Conservation (phyloP, 2,329 filamentous ascomycete species). For the Apiospora marii region DNA sequence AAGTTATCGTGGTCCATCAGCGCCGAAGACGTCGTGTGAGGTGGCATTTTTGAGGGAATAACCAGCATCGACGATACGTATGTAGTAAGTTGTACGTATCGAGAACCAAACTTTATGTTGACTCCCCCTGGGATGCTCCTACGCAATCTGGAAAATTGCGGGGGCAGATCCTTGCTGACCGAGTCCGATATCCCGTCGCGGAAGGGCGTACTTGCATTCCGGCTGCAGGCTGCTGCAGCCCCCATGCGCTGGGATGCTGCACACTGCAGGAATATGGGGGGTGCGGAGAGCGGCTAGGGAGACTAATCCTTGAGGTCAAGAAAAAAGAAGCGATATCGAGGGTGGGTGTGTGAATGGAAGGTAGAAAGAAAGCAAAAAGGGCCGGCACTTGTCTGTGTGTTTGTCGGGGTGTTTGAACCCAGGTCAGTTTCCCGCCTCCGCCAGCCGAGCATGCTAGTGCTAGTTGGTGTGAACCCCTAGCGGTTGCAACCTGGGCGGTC, state of each 20-base stretch:
- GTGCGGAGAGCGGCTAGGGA: conserved; percentile 4
- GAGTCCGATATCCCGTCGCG: conserved; percentile 22
- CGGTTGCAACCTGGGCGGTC: conserved; percentile 1
- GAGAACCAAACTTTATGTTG: not conserved
- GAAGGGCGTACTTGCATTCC: conserved; percentile 19
- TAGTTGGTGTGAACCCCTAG: not conserved
- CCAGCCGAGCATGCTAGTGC: not conserved
- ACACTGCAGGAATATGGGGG: not conserved
- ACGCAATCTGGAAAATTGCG: conserved; percentile 5
- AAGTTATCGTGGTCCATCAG: not conserved
- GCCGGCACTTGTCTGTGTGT: not conserved
- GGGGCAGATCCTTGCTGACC: conserved; percentile 16
- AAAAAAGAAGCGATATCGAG: not conserved
- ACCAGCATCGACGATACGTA: not conserved
- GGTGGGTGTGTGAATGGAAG: not conserved
- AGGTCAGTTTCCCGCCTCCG: not conserved
- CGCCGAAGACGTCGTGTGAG: not conserved
- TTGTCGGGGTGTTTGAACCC: not conserved
- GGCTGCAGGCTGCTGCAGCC: not conserved
- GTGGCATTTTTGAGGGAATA: conserved; percentile 8
- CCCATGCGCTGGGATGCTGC: not conserved
- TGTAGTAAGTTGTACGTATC: not conserved
- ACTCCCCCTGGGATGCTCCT: not conserved
- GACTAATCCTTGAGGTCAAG: not conserved
- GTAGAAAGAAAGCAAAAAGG: not conserved